phyloP scores from a whole-genome alignment of 306 rosid genomes.

The Aeschynomene evenia region DNA sequence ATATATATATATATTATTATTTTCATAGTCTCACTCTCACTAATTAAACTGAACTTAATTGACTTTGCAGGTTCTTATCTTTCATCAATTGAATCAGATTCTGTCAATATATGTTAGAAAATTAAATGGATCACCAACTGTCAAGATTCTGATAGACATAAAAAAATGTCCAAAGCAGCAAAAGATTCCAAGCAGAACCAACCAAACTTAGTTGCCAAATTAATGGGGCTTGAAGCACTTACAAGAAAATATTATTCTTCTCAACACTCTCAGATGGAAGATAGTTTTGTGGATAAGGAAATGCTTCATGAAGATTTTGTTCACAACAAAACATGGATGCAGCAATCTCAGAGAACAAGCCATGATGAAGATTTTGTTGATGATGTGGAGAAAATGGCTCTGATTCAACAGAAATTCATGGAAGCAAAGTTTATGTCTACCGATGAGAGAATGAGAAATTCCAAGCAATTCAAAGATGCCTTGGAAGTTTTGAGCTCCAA shows the following conservation, averaged over 20 bases:
- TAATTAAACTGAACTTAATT: constrained; percentile 24
- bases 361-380: constrained; percentile 40
- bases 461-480: constrained; percentile 77
- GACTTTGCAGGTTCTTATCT: constrained; percentile 55
- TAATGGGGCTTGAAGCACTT: constrained; percentile 90
- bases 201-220: constrained; percentile 85
- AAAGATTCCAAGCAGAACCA: constrained; percentile 52
- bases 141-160: constrained; percentile 77
- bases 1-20: constrained; percentile 3
- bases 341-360: constrained; percentile 47
- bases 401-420: constrained; percentile 66
- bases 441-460: constrained; percentile 62
- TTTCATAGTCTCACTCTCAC: constrained; percentile 26
- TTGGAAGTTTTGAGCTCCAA: constrained; percentile 84
- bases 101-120: constrained; percentile 53
- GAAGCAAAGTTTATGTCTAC: constrained; percentile 70
- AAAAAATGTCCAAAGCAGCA: constrained; percentile 73
- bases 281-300: constrained; percentile 48
- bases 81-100: constrained; percentile 64
- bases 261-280: constrained; percentile 53
- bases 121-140: constrained; percentile 49
- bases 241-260: constrained; percentile 42
- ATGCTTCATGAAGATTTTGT: constrained; percentile 45
- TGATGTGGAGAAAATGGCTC: constrained; percentile 63
- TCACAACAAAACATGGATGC: constrained; percentile 58